Evolutionary conservation across 805 yeast genomes (phyloP).

Genomic region (Candida tibetensis): DNA sequence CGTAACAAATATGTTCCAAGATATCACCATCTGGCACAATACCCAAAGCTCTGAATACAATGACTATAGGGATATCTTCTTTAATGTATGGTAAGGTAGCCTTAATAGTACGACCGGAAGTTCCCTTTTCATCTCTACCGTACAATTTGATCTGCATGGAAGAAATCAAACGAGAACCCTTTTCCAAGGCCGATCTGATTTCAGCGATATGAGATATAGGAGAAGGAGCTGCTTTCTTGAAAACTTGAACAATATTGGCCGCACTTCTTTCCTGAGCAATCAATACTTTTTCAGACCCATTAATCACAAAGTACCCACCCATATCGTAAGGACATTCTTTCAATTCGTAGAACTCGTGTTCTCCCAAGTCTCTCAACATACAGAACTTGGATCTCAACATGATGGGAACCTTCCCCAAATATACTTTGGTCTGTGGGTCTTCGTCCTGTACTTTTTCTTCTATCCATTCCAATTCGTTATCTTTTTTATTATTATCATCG

Average conservation of each 20-base stretch:
- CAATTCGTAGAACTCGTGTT: constrained; percentile 89
- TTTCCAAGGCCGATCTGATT: constrained; percentile 93
- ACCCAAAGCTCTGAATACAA: constrained; percentile 96
- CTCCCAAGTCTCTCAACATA: constrained; percentile 83
- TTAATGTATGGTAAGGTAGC: constrained; percentile 96
- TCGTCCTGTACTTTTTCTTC: constrained; percentile 56
- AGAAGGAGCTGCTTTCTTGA: constrained; percentile 95
- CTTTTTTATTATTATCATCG: constrained; percentile 59
- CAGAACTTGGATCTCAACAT: constrained; percentile 97
- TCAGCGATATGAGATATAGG: constrained; percentile 96
- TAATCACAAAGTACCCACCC: constrained; percentile 98
- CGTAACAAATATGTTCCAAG: constrained; percentile 96
- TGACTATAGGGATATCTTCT: constrained; percentile 94
- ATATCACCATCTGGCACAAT: constrained; percentile 99
- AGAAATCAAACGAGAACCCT: constrained; percentile 92
- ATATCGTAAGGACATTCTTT: constrained; percentile 99
- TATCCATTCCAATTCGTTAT: constrained; percentile 47
- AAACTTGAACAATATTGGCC: constrained; percentile 97
- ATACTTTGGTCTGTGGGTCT: constrained; percentile 66
- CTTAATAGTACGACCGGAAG: constrained; percentile 76
- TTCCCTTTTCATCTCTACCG: constrained; percentile 74
- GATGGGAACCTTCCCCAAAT: constrained; percentile 95
- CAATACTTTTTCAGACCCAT: constrained; percentile 96
- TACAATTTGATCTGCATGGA: constrained; percentile 91
- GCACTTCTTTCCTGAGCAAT: constrained; percentile 99